phyloP scores from a whole-genome alignment of 345 rosid genomes.

The Eucalyptus dawsonii region DNA sequence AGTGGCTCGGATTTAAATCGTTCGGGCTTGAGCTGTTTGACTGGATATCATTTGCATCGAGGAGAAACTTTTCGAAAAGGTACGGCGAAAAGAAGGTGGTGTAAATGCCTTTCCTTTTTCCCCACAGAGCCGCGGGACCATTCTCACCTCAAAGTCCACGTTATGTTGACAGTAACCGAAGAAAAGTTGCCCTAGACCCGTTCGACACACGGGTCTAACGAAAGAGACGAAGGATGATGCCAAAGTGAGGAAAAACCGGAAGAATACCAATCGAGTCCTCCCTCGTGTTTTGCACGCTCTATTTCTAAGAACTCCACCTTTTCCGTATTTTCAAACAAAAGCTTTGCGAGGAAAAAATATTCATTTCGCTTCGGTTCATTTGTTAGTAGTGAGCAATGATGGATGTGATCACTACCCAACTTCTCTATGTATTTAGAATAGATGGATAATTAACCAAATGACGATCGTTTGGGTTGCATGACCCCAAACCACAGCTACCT shows the following conservation, averaged over 20 bases:
- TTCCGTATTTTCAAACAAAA: neutral
- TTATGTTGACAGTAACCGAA: neutral
- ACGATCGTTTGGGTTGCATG: rapidly evolving
- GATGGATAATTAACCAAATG: rapidly evolving
- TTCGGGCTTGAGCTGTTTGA: neutral
- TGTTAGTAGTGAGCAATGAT: neutral
- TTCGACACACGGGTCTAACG: neutral
- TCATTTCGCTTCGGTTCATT: neutral
- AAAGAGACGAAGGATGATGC: neutral
- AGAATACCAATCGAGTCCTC: neutral
- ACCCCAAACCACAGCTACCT: no score
- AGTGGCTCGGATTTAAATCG: neutral
- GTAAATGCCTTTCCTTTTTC: neutral
- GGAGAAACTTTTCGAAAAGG: neutral
- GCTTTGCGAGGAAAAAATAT: neutral
- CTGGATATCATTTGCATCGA: neutral
- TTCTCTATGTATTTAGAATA: no score
- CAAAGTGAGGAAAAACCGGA: neutral
- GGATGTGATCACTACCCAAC: neutral
- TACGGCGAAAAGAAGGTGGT: neutral
- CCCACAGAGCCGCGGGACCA: neutral
- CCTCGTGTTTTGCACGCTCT: neutral
- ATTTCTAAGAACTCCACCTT: neutral
- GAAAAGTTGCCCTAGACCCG: neutral
- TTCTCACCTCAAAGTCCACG: neutral